Evolutionary conservation across 208 protist species (phyloP).

Genomic region (Endotrypanum monterogeii): DNA sequence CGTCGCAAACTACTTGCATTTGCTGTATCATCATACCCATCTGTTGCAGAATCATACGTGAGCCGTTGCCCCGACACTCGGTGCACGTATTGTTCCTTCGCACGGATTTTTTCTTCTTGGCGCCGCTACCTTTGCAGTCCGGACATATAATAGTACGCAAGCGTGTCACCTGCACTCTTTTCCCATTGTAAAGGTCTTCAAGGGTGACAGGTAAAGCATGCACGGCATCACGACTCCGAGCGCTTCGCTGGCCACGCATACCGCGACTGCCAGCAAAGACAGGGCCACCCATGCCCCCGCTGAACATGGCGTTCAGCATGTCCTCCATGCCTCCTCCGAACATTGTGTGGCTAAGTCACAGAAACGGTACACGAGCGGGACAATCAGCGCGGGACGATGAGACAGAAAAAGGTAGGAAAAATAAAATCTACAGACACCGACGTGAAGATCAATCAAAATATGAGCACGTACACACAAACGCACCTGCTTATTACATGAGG

Average conservation of each 20-base stretch:
- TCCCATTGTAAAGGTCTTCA: constrained; percentile 84
- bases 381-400: not conserved
- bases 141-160: constrained; percentile 53
- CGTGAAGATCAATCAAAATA: not conserved
- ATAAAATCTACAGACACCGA: not conserved
- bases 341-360: constrained; percentile 21
- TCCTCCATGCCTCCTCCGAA: constrained; percentile 56
- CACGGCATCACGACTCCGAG: constrained; percentile 27
- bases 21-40: constrained; percentile 97
- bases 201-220: constrained; percentile 65
- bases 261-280: constrained; percentile 4
- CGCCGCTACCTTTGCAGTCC: constrained; percentile 66
- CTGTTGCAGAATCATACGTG: constrained; percentile 88
- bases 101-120: constrained; percentile 26
- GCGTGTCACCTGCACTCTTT: constrained; percentile 46
- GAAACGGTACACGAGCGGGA: not conserved
- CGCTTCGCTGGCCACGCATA: constrained; percentile 19
- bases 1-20: constrained; percentile 83
- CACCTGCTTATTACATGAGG: not conserved
- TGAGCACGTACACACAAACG: not conserved
- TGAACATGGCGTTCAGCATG: constrained; percentile 79
- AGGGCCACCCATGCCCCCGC: constrained; percentile 26
- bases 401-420: constrained; percentile 4
- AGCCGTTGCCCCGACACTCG: constrained; percentile 91
- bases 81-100: constrained; percentile 49